Evolutionary conservation across 176 grass and related monocot species (phyloP).

Genomic region (Oryza glumipatula): DNA sequence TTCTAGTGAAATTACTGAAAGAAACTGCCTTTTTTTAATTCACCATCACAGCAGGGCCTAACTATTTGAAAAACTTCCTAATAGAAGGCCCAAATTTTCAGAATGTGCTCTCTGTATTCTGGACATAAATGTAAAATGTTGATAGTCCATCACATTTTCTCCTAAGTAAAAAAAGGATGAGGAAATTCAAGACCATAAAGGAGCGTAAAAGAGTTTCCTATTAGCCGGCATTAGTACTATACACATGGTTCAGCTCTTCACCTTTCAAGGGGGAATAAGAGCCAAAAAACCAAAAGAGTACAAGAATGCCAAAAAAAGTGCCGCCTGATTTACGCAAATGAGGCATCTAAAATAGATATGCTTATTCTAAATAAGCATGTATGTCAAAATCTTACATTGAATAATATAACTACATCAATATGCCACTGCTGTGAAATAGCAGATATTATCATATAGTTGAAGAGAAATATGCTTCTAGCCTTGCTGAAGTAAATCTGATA

Average conservation of each 20-base stretch:
- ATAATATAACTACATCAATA: background rate
- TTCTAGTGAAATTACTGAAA: background rate
- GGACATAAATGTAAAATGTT: background rate
- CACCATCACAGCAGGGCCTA: background rate
- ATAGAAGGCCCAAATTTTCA: background rate
- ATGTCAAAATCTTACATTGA: background rate
- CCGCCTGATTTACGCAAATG: too few species aligned
- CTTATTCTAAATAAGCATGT: background rate
- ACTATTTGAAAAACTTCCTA: background rate
- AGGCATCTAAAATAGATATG: too few species aligned
- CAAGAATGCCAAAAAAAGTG: constrained; percentile 3
- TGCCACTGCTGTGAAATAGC: background rate
- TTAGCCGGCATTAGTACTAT: background rate
- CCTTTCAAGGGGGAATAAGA: background rate
- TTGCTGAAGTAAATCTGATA: background rate
- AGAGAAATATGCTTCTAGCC: background rate
- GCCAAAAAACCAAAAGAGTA: background rate
- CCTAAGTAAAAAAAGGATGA: background rate
- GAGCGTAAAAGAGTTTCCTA: background rate
- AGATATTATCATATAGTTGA: background rate
- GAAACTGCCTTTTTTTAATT: background rate
- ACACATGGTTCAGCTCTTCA: background rate
- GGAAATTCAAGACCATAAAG: constrained; percentile 12
- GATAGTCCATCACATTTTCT: background rate
- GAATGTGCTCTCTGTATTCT: background rate